Conservation (phyloP, 345 rosid species). For the Brassica incana region DNA sequence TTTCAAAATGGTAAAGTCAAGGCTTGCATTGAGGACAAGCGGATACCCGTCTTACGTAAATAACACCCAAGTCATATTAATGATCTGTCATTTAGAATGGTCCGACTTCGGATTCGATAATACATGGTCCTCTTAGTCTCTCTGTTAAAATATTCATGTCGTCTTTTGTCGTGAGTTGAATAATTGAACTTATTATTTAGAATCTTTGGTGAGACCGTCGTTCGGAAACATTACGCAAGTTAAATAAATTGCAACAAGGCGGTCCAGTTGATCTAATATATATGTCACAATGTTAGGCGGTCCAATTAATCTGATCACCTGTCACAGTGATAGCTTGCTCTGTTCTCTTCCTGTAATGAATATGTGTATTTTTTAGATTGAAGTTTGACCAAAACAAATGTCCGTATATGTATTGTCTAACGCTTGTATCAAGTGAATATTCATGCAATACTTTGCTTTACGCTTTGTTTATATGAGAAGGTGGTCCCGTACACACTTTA, state of each 20-base stretch:
- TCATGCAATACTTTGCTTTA: too few relatives aligned
- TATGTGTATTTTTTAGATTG: not conserved
- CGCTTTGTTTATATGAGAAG: too few relatives aligned
- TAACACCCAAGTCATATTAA: not conserved
- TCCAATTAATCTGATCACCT: slow-evolving; percentile 6
- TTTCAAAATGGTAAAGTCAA: not conserved
- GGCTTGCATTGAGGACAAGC: not conserved
- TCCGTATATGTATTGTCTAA: too few relatives aligned
- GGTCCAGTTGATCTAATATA: slow-evolving; percentile 6
- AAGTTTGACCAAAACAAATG: not conserved
- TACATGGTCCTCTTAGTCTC: not conserved
- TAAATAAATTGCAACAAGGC: not conserved
- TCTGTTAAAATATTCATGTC: not conserved
- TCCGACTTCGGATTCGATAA: not conserved
- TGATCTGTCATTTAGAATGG: not conserved
- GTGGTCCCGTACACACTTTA: too few relatives aligned
- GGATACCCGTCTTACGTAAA: slow-evolving; percentile 11
- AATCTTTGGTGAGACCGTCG: not conserved
- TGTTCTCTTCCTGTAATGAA: not conserved
- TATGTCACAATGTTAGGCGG: slow-evolving; percentile 19
- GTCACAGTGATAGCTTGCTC: not conserved
- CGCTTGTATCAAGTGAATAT: too few relatives aligned
- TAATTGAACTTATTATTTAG: not conserved
- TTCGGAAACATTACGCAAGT: not conserved
- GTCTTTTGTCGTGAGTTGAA: not conserved